Percentiles rank a stretch among this genome's conserved stretches.
Conservation (phyloP, 257 asterid species). For the Solanum verrucosum region DNA sequence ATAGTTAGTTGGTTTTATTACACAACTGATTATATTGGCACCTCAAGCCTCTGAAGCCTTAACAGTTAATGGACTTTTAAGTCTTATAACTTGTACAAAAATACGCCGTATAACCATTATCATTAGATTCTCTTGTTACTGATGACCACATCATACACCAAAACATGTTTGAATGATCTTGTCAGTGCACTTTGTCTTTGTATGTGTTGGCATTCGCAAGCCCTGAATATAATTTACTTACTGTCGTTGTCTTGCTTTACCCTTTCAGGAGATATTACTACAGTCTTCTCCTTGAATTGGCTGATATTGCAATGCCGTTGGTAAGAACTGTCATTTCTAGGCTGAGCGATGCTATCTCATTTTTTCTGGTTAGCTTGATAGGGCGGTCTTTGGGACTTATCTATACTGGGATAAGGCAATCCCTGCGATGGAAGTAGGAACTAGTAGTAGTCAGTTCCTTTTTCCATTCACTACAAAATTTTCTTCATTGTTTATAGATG, state of each 20-base stretch:
- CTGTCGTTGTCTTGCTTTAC: not conserved
- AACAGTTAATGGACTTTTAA: not conserved
- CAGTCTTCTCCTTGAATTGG: slow-evolving; percentile 76
- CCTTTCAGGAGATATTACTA: slow-evolving; percentile 74
- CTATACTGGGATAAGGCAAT: slow-evolving; percentile 85
- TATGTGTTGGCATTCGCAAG: not conserved
- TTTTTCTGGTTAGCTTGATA: slow-evolving; percentile 75
- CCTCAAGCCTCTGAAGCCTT: not conserved
- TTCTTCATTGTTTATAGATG: not conserved
- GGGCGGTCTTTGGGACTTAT: slow-evolving; percentile 94
- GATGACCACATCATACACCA: not conserved
- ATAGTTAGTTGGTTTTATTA: not conserved
- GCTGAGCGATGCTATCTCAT: slow-evolving; percentile 78
- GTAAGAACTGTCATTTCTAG: slow-evolving; percentile 47
- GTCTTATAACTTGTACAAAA: not conserved
- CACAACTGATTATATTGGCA: not conserved
- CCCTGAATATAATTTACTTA: not conserved
- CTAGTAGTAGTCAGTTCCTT: not conserved
- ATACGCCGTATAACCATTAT: not conserved
- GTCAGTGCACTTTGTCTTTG: not conserved
- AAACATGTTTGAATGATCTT: not conserved
- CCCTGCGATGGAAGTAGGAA: slow-evolving; percentile 66
- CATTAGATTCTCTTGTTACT: not conserved
- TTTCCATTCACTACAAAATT: not conserved
- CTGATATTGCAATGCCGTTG: slow-evolving; percentile 70